Base-by-base conservation (phyloP, 352 stramenopile species). In the Globisporangium yorkense region DNA sequence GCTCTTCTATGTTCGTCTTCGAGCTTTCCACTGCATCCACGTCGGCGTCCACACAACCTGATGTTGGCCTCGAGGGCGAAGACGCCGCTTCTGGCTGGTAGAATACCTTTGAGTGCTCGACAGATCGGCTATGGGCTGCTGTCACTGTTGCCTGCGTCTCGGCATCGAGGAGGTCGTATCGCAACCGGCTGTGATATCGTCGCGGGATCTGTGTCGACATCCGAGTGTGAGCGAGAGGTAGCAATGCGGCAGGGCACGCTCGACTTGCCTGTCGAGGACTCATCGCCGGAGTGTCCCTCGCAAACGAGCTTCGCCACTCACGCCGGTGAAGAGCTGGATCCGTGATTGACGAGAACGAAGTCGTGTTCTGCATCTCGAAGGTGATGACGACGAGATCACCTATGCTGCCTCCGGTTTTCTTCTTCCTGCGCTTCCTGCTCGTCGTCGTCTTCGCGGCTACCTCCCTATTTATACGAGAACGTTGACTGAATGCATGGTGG, bases 271-370 rank as follows among this genome's bases (percentile, higher is more conserved):
- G 75, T 9, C 70, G 68, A 12, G 65, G 54, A 51, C 47, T 73
- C 24, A 1, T 31, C n/a, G 6, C 51, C 18, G 62, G 40, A 0
- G 66, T 49, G 2, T 71, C 59, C 18, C 56, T 56, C 1, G 74
- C 74, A 15, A 56, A 63, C 0, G 77, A 72, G 24, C 74, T 88
- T 0, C 71, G 65, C 80, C 80, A 89, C 44, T 62, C 63, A 0
- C 63, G 66, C 10, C 80, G 75, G 53, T 88, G 80, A 18, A 88
- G 48, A 15, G 74, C 85, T 44, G 69, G 58, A 59, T 89, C 80
- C 3, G 80, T 87, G 33, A 77, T 61, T 5, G 61, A 74, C 9
- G 77, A 67, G 59, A 87, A 88, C 33, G 80, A 76, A 15, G 71
- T 66, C 35, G 50, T 31, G 16, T 51, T 58, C 31, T 52, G 46